A percentile compares a stretch with the other conserved stretches of the same genome.
Conservation (phyloP, 2,329 filamentous ascomycete species). For the Diaporthe longicolla region DNA sequence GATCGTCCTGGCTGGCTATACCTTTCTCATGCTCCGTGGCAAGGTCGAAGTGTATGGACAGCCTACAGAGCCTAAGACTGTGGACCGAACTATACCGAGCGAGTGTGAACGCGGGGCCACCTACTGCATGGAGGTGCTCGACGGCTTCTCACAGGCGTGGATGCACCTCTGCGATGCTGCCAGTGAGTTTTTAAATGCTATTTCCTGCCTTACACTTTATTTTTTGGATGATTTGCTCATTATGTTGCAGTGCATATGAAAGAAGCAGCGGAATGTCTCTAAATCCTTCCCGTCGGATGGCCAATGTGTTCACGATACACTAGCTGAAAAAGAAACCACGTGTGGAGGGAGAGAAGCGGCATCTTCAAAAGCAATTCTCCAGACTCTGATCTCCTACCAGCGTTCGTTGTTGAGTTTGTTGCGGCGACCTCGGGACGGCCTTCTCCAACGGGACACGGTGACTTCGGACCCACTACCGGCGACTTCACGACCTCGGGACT, state of each 20-base stretch:
- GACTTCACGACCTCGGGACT: slow-evolving; percentile 10
- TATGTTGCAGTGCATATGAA: neutral
- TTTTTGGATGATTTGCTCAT: neutral
- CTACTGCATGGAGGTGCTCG: slow-evolving; percentile 2
- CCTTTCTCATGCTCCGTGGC: slow-evolving; percentile 3
- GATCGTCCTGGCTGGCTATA: neutral
- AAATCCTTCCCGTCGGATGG: no score
- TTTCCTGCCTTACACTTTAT: no score
- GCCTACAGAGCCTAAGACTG: neutral
- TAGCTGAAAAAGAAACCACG: neutral
- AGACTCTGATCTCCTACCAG: neutral
- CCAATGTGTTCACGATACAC: neutral
- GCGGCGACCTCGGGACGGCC: neutral
- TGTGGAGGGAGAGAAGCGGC: neutral
- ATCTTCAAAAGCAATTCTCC: neutral
- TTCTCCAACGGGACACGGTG: slow-evolving; percentile 13
- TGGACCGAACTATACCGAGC: neutral
- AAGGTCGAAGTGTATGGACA: neutral
- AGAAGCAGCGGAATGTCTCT: neutral
- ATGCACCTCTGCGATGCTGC: slow-evolving; percentile 12
- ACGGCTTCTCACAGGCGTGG: neutral
- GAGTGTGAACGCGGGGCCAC: neutral
- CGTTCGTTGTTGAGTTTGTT: neutral
- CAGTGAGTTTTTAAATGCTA: neutral
- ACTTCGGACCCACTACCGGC: slow-evolving; percentile 5